Percentiles rank a stretch among this genome's conserved stretches.
Conservation (phyloP, 2,329 filamentous ascomycete species). For the Samsoniella hepiali region DNA sequence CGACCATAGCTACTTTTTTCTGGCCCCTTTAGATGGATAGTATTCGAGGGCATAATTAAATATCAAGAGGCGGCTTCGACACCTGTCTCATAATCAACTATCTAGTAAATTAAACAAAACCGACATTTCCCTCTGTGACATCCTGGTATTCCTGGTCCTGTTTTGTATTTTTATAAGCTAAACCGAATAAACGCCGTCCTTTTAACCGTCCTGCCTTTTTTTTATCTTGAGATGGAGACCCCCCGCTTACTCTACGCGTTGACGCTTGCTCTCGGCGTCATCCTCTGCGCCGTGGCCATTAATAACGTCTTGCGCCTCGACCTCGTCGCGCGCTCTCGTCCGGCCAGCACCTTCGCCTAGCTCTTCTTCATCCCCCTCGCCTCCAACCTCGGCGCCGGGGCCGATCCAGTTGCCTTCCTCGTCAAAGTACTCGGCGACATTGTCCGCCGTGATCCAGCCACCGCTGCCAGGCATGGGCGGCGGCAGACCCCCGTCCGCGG, state of each 20-base stretch:
- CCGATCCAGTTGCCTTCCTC: slow-evolving; percentile 75
- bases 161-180: not conserved
- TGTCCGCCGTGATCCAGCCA: slow-evolving; percentile 89
- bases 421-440: slow-evolving; percentile 80
- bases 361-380: slow-evolving; percentile 42
- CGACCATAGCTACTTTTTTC: not conserved
- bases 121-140: not conserved
- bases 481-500: slow-evolving; percentile 51
- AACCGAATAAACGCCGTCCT: slow-evolving; percentile 5
- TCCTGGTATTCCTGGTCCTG: slow-evolving; percentile 3
- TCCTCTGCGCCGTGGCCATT: slow-evolving; percentile 40
- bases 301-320: slow-evolving; percentile 42
- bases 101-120: not conserved
- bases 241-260: slow-evolving; percentile 40
- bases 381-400: slow-evolving; percentile 30
- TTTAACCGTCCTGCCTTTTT: not conserved
- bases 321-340: slow-evolving; percentile 52
- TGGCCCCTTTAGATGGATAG: not conserved
- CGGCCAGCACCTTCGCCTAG: slow-evolving; percentile 64
- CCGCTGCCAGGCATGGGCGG: slow-evolving; percentile 69
- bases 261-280: slow-evolving; percentile 46
- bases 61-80: not conserved
- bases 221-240: not conserved
- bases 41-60: not conserved
- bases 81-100: slow-evolving; percentile 9